A percentile compares a stretch with the other conserved stretches of the same genome.
Evolutionary conservation across 2,329 filamentous ascomycete genomes (phyloP).

Genomic region (Diplodia mutila): DNA sequence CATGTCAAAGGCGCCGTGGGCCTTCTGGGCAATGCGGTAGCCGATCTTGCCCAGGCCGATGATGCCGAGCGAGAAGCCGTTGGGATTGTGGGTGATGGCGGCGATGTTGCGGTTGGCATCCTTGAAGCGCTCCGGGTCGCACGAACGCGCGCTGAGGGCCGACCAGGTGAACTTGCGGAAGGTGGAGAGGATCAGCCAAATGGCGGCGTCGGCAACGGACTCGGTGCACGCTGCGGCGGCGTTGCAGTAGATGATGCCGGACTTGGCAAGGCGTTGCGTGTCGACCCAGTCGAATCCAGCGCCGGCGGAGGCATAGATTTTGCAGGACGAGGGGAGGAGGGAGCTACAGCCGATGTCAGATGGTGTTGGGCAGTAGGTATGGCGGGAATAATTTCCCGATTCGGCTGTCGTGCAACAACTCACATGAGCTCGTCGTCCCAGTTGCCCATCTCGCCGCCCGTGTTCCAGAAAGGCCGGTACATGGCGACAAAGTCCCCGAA

Average conservation of each 20-base stretch:
- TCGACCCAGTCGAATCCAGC: constrained; percentile 69
- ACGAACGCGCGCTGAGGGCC: constrained; percentile 29
- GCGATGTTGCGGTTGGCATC: constrained; percentile 28
- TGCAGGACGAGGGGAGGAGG: constrained; percentile 57
- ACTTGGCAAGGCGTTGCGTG: constrained; percentile 57
- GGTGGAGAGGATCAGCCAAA: constrained; percentile 62
- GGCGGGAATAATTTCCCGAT: constrained; percentile 24
- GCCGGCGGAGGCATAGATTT: constrained; percentile 63
- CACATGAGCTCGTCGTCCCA: constrained; percentile 63
- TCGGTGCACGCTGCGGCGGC: constrained; percentile 61
- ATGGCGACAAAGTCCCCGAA: constrained; percentile 52
- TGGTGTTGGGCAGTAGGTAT: background rate
- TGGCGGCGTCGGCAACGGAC: constrained; percentile 70
- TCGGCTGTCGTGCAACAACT: constrained; percentile 7
- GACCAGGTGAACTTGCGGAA: constrained; percentile 48
- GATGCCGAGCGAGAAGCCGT: constrained; percentile 37
- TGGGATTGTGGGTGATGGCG: constrained; percentile 32
- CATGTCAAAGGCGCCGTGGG: constrained; percentile 39
- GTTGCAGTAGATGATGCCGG: constrained; percentile 50
- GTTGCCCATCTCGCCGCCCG: constrained; percentile 66
- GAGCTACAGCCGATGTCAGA: constrained; percentile 30
- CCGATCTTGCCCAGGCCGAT: constrained; percentile 45
- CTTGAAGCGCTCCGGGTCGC: constrained; percentile 26
- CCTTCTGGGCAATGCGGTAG: constrained; percentile 35
- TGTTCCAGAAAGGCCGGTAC: constrained; percentile 62